Conservation (phyloP, 345 rosid genomes). For the Syzygium jambos region DNA sequence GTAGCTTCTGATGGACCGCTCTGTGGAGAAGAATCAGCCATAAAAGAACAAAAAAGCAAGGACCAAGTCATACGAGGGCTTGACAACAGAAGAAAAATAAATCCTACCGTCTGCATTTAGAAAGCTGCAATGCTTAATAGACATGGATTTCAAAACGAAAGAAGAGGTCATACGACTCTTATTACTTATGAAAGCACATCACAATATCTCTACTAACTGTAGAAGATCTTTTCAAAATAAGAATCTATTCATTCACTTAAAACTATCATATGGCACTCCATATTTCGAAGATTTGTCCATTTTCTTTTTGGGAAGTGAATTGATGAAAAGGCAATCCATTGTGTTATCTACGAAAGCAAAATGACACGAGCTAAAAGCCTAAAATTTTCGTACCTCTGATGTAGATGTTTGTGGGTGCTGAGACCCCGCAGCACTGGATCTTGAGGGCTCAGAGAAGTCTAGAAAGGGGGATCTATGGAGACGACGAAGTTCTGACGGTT, state of each 20-base stretch:
- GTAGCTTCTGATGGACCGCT: neutral
- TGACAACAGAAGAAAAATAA: neutral
- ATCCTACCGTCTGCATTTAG: neutral
- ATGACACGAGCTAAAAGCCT: neutral
- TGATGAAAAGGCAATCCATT: neutral
- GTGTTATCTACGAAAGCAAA: neutral
- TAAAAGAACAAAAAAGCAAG: neutral
- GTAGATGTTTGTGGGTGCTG: constrained; percentile 6
- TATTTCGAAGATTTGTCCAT: neutral
- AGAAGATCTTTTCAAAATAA: neutral
- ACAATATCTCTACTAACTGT: too few relatives aligned
- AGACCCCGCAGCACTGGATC: constrained; percentile 13
- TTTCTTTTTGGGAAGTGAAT: neutral
- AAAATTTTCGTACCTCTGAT: constrained; percentile 23
- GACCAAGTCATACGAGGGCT: neutral
- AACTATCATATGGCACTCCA: neutral
- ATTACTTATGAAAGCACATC: too few relatives aligned
- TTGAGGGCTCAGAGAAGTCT: constrained; percentile 7
- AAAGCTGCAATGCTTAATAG: neutral
- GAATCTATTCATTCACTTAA: neutral
- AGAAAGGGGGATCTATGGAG: constrained; percentile 1
- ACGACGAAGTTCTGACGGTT: neutral
- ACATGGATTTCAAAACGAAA: neutral
- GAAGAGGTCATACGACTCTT: neutral
- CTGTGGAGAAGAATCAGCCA: neutral